Evolutionary conservation across 2,329 filamentous ascomycete genomes (phyloP), one percentile per base, ranked within the genome.

Genomic region (Aspergillus sp.): DNA sequence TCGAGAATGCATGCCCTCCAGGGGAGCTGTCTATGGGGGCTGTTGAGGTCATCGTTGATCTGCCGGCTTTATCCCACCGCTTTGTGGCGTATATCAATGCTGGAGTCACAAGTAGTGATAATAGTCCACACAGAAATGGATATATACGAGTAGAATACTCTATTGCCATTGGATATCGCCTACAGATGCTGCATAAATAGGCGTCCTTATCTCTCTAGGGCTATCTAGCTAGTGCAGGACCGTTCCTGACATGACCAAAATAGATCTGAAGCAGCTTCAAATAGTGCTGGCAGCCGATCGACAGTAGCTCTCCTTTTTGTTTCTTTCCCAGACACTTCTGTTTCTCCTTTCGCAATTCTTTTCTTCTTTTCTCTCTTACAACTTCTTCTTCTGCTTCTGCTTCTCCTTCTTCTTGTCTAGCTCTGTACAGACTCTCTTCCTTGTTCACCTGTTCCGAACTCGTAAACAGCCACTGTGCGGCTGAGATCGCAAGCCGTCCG

Each of bases 241-340:
- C 19, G 19, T 19, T 19, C 19, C 19, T 19, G 19, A 19, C 19
- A 19, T 19, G 19, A 19, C 19, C 19, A 19, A 19, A 19, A 19
- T 19, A 19, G 19, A 19, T 19, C 19, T 19, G 19, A 19, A 19
- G 19, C 19, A 19, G 19, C 19, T 19, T 19, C 19, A 19, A 19
- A 36, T 36, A n/a, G 9, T 36, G 5, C 9, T 36, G 5, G 9
- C 34, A n/a, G n/a, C 34, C 34, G 34, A 36, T 36, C 34, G 34
- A 19, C 45, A 42, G 42, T 26, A 43, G 10, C 44, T 46, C 41
- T 45, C 44, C 45, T 48, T 47, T 48, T 44, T 49, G 47, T 48
- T 40, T 29, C 44, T 49, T 44, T 41, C 45, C 48, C 34, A 33
- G 3, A 10, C 10, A 33, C 30, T 33, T 36, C 10, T 36, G 5